Conservation (phyloP, 1,284 basidiomycete genomes). For the Tylopilus sp. region DNA sequence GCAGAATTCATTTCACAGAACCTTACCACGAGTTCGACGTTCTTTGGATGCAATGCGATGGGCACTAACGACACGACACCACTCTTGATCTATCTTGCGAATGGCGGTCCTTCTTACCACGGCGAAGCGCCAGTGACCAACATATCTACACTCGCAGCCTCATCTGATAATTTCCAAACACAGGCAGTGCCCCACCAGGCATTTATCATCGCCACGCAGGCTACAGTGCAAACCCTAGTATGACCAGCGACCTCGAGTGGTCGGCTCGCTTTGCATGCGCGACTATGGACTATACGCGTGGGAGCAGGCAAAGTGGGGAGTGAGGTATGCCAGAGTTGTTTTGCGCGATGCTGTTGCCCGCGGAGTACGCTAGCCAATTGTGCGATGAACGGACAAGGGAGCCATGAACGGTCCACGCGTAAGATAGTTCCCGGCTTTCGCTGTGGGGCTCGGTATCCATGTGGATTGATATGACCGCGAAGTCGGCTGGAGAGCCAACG, state of each 20-base stretch:
- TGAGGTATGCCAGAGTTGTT: conserved; percentile 39
- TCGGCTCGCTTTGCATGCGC: conserved; percentile 45
- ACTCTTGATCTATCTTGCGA: conserved; percentile 41
- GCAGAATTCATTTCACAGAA: conserved; percentile 34
- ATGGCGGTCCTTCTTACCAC: conserved; percentile 41
- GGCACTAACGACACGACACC: conserved; percentile 24
- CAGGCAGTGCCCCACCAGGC: conserved; percentile 42
- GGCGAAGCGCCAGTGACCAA: conserved; percentile 41
- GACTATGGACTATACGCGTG: conserved; percentile 39
- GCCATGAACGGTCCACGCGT: not conserved
- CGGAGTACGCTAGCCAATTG: conserved; percentile 6
- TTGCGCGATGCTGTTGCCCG: conserved; percentile 40
- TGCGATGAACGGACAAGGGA: not conserved
- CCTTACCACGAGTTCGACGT: conserved; percentile 39
- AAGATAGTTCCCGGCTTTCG: conserved; percentile 5
- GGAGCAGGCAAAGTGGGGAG: conserved; percentile 28
- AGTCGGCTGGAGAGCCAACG: not conserved
- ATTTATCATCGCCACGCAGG: conserved; percentile 41
- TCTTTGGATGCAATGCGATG: conserved; percentile 42
- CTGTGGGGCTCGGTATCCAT: conserved; percentile 2
- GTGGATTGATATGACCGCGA: not conserved
- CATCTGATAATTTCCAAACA: conserved; percentile 31
- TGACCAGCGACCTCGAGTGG: conserved; percentile 37
- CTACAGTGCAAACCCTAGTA: conserved; percentile 16
- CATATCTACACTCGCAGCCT: conserved; percentile 33